Percentiles rank a stretch among this genome's conserved stretches.
phyloP scores from a whole-genome alignment of 2,329 filamentous ascomycete species.

The Paecilomyces variotii region DNA sequence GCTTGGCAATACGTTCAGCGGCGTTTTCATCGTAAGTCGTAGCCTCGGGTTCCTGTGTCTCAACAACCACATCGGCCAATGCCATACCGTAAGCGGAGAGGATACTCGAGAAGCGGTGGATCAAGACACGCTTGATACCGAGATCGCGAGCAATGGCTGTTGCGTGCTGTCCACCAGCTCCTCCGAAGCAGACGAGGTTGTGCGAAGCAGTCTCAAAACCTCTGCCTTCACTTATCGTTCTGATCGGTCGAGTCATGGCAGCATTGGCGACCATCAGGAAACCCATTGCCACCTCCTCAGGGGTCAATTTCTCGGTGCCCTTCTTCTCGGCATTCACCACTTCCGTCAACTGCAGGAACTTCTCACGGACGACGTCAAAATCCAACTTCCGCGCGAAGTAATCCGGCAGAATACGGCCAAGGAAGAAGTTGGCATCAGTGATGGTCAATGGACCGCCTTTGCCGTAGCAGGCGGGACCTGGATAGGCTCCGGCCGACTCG shows the following conservation, averaged over 20 bases:
- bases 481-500: constrained; percentile 80
- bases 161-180: constrained; percentile 33
- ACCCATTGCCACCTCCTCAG: constrained; percentile 16
- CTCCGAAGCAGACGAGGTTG: constrained; percentile 22
- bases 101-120: constrained; percentile 36
- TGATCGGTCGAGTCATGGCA: constrained; percentile 16
- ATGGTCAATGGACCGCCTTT: constrained; percentile 85
- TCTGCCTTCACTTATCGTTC: constrained; percentile 17
- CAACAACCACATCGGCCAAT: constrained; percentile 32
- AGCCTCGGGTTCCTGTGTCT: constrained; percentile 27
- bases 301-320: constrained; percentile 15
- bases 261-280: constrained; percentile 17
- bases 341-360: constrained; percentile 36
- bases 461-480: constrained; percentile 82
- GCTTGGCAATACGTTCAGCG: constrained; percentile 9
- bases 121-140: constrained; percentile 33
- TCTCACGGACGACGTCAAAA: constrained; percentile 30
- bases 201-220: constrained; percentile 19
- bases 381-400: constrained; percentile 47
- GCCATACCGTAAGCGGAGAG: constrained; percentile 41
- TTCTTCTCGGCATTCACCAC: constrained; percentile 34
- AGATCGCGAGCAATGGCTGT: constrained; percentile 35
- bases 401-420: constrained; percentile 74
- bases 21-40: constrained; percentile 11
- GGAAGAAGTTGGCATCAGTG: constrained; percentile 84